Conservation (phyloP, 2,329 filamentous ascomycete genomes). For the Microthyrium microscopicum region DNA sequence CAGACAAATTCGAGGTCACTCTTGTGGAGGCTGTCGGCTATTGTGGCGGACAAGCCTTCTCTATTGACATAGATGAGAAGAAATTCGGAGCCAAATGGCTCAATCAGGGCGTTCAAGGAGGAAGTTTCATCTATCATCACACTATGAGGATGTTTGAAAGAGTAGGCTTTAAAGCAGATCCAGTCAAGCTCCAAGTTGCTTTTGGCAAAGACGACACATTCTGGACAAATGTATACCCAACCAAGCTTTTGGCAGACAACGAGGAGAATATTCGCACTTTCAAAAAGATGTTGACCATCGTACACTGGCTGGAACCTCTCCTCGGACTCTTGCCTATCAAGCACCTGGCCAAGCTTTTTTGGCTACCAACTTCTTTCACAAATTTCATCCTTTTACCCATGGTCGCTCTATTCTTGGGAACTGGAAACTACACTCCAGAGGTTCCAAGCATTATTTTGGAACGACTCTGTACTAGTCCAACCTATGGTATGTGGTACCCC, state of each 20-base stretch:
- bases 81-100: slow-evolving; percentile 42
- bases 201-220: slow-evolving; percentile 48
- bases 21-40: slow-evolving; percentile 41
- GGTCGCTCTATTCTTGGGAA: slow-evolving; percentile 57
- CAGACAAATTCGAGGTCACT: slow-evolving; percentile 48
- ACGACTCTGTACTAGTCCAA: slow-evolving; percentile 33
- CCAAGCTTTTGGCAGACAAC: slow-evolving; percentile 37
- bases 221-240: slow-evolving; percentile 51
- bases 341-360: slow-evolving; percentile 47
- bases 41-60: slow-evolving; percentile 44
- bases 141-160: slow-evolving; percentile 48
- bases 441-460: slow-evolving; percentile 52
- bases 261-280: slow-evolving; percentile 39
- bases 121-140: slow-evolving; percentile 49
- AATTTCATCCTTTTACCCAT: slow-evolving; percentile 57
- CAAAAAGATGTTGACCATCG: slow-evolving; percentile 35
- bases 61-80: slow-evolving; percentile 37
- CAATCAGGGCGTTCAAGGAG: slow-evolving; percentile 48
- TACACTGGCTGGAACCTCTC: slow-evolving; percentile 43
- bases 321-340: slow-evolving; percentile 46
- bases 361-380: slow-evolving; percentile 52
- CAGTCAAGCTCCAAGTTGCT: slow-evolving; percentile 43
- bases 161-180: slow-evolving; percentile 38
- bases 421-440: slow-evolving; percentile 54
- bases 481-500: slow-evolving; percentile 43